Conservation (phyloP, 2,329 filamentous ascomycete genomes). For the Penicillium rolfsii region DNA sequence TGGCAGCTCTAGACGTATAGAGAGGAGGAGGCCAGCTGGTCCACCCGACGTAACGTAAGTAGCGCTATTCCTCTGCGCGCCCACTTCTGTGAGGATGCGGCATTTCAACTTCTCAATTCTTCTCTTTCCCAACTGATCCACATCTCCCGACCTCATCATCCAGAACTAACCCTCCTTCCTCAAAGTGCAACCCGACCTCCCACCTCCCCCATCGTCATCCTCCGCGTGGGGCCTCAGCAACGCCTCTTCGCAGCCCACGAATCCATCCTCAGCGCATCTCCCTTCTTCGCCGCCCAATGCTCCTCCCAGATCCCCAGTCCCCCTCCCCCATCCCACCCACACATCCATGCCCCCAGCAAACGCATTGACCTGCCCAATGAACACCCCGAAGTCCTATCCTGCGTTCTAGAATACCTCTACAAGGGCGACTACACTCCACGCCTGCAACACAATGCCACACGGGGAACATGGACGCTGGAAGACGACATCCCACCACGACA, state of each 20-base stretch:
- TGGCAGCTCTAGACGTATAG: constrained; percentile 31
- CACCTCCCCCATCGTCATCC: constrained; percentile 73
- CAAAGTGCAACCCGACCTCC: constrained; percentile 58
- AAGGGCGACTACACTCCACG: constrained; percentile 92
- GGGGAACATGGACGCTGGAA: constrained; percentile 82
- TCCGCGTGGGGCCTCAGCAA: constrained; percentile 78
- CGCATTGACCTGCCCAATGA: constrained; percentile 81
- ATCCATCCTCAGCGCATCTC: constrained; percentile 75
- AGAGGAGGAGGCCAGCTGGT: constrained; percentile 35
- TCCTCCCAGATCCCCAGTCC: constrained; percentile 53
- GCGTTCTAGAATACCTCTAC: constrained; percentile 87
- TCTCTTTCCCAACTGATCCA: not conserved
- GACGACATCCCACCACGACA: constrained; percentile 51
- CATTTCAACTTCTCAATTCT: not conserved
- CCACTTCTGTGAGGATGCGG: not conserved
- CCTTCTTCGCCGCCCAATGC: constrained; percentile 73
- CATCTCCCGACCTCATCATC: not conserved
- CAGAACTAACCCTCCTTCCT: not conserved
- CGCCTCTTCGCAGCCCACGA: constrained; percentile 91
- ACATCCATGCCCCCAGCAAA: constrained; percentile 54
- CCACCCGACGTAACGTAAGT: constrained; percentile 44
- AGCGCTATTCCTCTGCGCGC: not conserved
- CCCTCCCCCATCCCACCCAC: constrained; percentile 11
- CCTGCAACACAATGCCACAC: constrained; percentile 78
- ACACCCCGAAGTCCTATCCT: constrained; percentile 87